Conservation (phyloP, 31 red algal genomes). For the Porphyra umbilicalis region DNA sequence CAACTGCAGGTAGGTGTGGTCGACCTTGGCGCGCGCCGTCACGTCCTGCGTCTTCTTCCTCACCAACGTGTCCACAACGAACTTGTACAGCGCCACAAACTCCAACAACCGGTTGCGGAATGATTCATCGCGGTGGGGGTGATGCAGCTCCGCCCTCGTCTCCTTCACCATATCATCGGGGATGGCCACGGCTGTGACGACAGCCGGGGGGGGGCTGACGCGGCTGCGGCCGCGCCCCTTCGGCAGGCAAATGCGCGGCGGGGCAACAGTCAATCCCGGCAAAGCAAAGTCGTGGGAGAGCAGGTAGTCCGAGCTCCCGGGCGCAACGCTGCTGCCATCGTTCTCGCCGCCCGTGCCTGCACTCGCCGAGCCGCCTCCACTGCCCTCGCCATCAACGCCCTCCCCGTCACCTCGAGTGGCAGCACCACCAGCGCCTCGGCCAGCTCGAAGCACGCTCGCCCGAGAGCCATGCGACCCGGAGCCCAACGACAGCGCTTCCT, state of each 20-base stretch:
- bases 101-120: background rate
- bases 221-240: no score
- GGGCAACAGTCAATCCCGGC: background rate
- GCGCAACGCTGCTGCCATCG: no score
- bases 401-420: no score
- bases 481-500: no score
- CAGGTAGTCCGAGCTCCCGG: no score
- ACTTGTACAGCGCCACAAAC: background rate
- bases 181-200: background rate
- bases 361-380: no score
- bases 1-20: background rate
- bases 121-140: background rate
- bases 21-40: background rate
- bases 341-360: no score
- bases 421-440: no score
- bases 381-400: no score
- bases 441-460: no score
- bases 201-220: background rate
- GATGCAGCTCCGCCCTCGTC: background rate
- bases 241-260: background rate
- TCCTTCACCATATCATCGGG: background rate
- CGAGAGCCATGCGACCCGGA: no score
- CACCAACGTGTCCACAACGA: background rate
- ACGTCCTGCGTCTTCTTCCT: background rate
- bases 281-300: background rate